Percentiles rank a stretch among this genome's conserved stretches.
phyloP scores from a whole-genome alignment of 2,329 filamentous ascomycete genomes.

The Monilinia aucupariae region DNA sequence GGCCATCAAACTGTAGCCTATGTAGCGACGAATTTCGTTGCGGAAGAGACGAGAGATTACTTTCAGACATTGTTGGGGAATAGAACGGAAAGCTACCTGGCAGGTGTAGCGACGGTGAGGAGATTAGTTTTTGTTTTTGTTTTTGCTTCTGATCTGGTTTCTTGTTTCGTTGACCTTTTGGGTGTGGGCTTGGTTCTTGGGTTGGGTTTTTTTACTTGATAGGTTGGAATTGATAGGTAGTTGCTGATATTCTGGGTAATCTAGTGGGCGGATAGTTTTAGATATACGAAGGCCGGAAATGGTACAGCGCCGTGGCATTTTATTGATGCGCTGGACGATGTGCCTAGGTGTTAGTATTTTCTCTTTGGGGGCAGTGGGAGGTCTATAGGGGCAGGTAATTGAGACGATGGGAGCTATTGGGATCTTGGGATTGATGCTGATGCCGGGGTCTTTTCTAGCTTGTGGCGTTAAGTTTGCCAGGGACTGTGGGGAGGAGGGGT shows the following conservation, averaged over 20 bases:
- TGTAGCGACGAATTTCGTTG: constrained; percentile 55
- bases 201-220: background rate
- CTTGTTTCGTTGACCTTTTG: background rate
- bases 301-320: constrained; percentile 62
- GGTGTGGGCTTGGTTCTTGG: background rate
- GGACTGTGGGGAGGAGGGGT: constrained; percentile 58
- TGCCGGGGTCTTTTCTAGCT: constrained; percentile 22
- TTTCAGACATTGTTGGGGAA: constrained; percentile 54
- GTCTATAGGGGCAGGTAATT: too few species aligned
- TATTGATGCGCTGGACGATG: constrained; percentile 62
- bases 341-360: constrained; percentile 39
- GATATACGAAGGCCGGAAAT: constrained; percentile 57
- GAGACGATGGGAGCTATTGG: background rate
- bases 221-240: background rate
- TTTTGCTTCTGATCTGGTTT: background rate
- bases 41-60: constrained; percentile 49
- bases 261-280: constrained; percentile 55
- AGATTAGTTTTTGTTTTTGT: background rate
- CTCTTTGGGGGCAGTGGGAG: background rate
- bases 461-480: constrained; percentile 55
- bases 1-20: constrained; percentile 63
- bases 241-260: background rate
- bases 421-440: background rate
- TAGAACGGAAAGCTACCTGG: constrained; percentile 52
- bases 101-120: constrained; percentile 49